Percentiles rank a stretch among this genome's conserved stretches.
Evolutionary conservation across 1,284 basidiomycete genomes (phyloP).

Genomic region (Bjerkandera adusta): DNA sequence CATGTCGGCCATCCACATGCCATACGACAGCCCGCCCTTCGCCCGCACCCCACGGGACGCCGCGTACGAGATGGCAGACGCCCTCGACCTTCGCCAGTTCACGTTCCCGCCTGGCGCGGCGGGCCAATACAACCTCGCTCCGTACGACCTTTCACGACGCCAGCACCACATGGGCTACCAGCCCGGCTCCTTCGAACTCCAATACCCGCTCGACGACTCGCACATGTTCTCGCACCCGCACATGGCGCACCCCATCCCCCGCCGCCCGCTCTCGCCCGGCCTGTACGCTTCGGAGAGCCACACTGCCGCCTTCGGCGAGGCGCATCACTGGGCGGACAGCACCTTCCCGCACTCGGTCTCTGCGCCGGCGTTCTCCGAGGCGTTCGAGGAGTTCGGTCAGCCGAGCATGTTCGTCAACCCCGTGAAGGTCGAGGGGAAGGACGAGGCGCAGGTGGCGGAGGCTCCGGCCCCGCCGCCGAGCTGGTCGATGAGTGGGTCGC

Average conservation of each 20-base stretch:
- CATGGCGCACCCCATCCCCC: constrained; percentile 5
- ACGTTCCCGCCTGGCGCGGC: too few species aligned
- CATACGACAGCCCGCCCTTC: constrained; percentile 11
- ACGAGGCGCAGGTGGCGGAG: not conserved
- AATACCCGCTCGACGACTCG: not conserved
- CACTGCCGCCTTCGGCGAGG: not conserved
- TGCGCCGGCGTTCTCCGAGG: too few species aligned
- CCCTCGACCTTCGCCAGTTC: too few species aligned
- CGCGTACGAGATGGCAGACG: constrained; percentile 12
- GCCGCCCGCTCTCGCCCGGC: constrained; percentile 6
- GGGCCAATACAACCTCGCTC: too few species aligned
- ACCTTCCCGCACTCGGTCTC: not conserved
- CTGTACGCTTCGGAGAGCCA: not conserved
- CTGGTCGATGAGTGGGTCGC: constrained; percentile 49
- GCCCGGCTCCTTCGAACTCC: not conserved
- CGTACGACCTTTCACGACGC: constrained; percentile 1
- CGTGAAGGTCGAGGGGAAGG: not conserved
- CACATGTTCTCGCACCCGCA: not conserved
- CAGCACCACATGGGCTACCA: not conserved
- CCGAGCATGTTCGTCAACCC: constrained; percentile 4
- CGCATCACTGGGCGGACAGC: not conserved
- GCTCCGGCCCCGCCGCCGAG: constrained; percentile 16
- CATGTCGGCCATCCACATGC: constrained; percentile 15
- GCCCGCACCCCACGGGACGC: not conserved
- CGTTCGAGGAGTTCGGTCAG: constrained; percentile 2